Evolutionary conservation across 768 basidiomycete species (phyloP), one percentile per base, ranked within the genome.

Genomic region (Coprinopsis cinerea): DNA sequence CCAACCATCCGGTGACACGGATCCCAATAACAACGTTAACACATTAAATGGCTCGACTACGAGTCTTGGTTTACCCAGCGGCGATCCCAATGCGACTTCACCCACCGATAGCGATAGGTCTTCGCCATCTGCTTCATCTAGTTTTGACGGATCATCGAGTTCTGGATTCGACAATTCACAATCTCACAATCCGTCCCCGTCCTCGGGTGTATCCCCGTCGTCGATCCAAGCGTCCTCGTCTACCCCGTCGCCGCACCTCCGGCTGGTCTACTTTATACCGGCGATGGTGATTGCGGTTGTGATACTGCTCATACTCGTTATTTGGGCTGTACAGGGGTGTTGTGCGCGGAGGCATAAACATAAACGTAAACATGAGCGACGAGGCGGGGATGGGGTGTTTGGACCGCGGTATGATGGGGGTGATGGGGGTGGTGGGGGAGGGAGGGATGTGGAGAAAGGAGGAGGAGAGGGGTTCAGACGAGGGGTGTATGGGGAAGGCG

Each of bases 211-310:
- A n/a, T n/a, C 30, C n/a, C n/a, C n/a, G 36, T 15, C 13, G 37
- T 18, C 23, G n/a, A 13, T 30, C 14, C 11, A 15, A 32, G 27
- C 4, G 11, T 6, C 13, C 7, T 15, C 28, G 27, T 27, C 17
- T n/a, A 18, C 9, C 43, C 23, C 20, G 23, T 40, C 42, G 18
- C 30, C 35, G 4, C 37, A 27, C 10, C 35, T 49, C 44, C n/a
- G 47, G n/a, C 40, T 52, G 20, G 47, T 49, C 18, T 55, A 52
- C 35, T 34, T 53, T 15, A 47, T 53, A 26, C 54, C 47, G 4
- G 41, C 48, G 20, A 34, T 53, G 17, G 40, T 48, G 1, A 34
- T 53, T 15, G 23, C 44, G 11, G 45, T 39, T 11, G 15, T 53
- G 7, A 17, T 53, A 11, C 5, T 27, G 15, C 23, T 53, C 40